These are phyloP conservation scores for Hypoxylon sp. DNA, from an alignment of 2,329 filamentous ascomycete genomes.

Conservation along the genomic window DNA sequence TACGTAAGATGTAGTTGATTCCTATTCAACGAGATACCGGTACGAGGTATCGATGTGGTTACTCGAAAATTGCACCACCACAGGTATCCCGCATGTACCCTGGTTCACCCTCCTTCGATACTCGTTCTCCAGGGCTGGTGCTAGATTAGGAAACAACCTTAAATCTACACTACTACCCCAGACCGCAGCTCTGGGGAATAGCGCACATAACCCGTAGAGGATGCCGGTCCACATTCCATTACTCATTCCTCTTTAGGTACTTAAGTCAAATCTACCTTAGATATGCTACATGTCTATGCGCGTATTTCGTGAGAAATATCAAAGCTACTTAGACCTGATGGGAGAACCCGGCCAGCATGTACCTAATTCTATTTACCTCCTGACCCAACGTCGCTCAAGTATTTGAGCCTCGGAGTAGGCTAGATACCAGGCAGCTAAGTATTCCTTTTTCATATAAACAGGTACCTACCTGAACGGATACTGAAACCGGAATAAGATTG, in stretches of 20 bases:
- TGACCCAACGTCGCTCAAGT: too few relatives aligned
- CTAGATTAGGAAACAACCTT: conserved; percentile 37
- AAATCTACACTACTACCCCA: conserved; percentile 33
- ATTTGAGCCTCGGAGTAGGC: too few relatives aligned
- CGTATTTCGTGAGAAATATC: too few relatives aligned
- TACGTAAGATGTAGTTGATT: conserved; percentile 12
- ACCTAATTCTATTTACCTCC: too few relatives aligned
- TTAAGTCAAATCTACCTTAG: too few relatives aligned
- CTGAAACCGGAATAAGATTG: too few relatives aligned
- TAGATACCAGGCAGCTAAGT: too few relatives aligned
- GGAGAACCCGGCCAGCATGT: too few relatives aligned
- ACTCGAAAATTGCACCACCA: conserved; percentile 9
- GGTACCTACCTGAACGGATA: too few relatives aligned
- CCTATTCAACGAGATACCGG: neutral
- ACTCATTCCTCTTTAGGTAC: neutral
- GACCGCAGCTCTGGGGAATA: conserved; percentile 10
- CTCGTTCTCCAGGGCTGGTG: conserved; percentile 9
- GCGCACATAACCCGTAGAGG: neutral
- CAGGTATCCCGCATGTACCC: conserved; percentile 22
- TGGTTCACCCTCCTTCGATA: conserved; percentile 21
- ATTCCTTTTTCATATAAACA: too few relatives aligned
- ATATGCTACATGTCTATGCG: too few relatives aligned
- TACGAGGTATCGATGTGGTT: neutral
- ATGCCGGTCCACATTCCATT: neutral
- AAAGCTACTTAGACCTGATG: too few relatives aligned